These are phyloP conservation scores for Cyberlindnera saturnus DNA, from an alignment of 805 yeast species.

Conservation along the genomic window DNA sequence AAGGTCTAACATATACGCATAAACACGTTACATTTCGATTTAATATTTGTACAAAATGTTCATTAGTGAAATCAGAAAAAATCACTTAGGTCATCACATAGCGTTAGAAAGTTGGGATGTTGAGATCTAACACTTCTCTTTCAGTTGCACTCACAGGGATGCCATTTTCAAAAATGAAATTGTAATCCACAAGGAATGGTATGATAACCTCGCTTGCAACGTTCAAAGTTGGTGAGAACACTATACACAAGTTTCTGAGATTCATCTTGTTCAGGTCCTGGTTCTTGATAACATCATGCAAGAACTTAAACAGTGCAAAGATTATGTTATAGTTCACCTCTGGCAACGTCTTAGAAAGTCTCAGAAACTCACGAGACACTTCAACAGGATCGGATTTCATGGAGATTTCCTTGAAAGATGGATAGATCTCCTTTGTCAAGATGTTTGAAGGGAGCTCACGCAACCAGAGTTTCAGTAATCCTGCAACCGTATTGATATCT, in stretches of 20 bases:
- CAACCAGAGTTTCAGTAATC: slow-evolving; percentile 74
- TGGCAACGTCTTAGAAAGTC: slow-evolving; percentile 37
- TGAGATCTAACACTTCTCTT: slow-evolving; percentile 46
- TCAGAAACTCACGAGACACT: slow-evolving; percentile 26
- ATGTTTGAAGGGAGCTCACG: slow-evolving; percentile 69
- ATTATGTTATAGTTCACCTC: slow-evolving; percentile 52
- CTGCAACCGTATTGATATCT: slow-evolving; percentile 85
- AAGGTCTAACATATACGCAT: neutral
- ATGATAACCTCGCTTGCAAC: slow-evolving; percentile 56
- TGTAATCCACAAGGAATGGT: slow-evolving; percentile 56
- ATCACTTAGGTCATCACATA: neutral
- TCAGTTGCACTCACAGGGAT: slow-evolving; percentile 33
- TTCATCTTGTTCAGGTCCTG: slow-evolving; percentile 76
- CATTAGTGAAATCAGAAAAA: too few species aligned
- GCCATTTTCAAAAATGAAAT: slow-evolving; percentile 51
- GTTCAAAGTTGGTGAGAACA: slow-evolving; percentile 75
- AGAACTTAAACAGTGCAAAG: slow-evolving; percentile 58
- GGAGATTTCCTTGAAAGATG: slow-evolving; percentile 31
- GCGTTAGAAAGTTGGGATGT: slow-evolving; percentile 36
- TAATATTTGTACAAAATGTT: too few species aligned
- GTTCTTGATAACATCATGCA: slow-evolving; percentile 57
- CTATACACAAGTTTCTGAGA: slow-evolving; percentile 69
- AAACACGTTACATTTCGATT: neutral
- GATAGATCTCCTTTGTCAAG: slow-evolving; percentile 47
- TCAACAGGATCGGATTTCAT: slow-evolving; percentile 18